phyloP scores from a whole-genome alignment of 1,284 basidiomycete genomes.

The Exobasidium cylindrosporum region DNA sequence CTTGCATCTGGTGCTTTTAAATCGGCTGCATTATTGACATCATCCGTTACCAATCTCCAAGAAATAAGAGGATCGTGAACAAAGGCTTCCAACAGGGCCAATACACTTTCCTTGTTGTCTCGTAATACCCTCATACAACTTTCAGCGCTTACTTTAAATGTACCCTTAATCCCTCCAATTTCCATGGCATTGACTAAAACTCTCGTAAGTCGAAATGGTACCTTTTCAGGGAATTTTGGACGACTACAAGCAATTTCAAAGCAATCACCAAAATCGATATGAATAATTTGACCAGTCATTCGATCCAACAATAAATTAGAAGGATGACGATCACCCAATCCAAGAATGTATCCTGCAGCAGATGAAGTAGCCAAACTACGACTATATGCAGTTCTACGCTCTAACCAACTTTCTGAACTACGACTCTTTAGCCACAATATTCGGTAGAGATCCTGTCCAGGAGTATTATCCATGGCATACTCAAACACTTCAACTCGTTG shows the following conservation, averaged over 20 bases:
- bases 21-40: slow-evolving; percentile 29
- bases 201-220: slow-evolving; percentile 94
- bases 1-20: slow-evolving; percentile 43
- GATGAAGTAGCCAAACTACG: slow-evolving; percentile 71
- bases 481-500: slow-evolving; percentile 99
- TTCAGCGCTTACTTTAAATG: slow-evolving; percentile 92
- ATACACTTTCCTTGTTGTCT: slow-evolving; percentile 93
- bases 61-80: slow-evolving; percentile 65
- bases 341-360: slow-evolving; percentile 73
- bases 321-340: slow-evolving; percentile 96
- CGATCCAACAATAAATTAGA: slow-evolving; percentile 92
- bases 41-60: slow-evolving; percentile 58
- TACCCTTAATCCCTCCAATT: slow-evolving; percentile 90
- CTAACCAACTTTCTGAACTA: slow-evolving; percentile 97
- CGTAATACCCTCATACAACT: slow-evolving; percentile 95
- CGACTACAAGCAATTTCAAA: slow-evolving; percentile 60
- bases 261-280: slow-evolving; percentile 81
- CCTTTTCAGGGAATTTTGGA: slow-evolving; percentile 98
- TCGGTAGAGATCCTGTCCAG: slow-evolving; percentile 96
- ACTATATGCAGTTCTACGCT: slow-evolving; percentile 93
- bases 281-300: slow-evolving; percentile 87
- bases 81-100: slow-evolving; percentile 90
- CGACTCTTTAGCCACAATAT: slow-evolving; percentile 94
- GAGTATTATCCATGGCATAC: slow-evolving; percentile 97
- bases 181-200: slow-evolving; percentile 99